Evolutionary conservation across 2,329 filamentous ascomycete species (phyloP), one percentile per base, ranked within the genome.

Genomic region (Xylariaceae sp.): DNA sequence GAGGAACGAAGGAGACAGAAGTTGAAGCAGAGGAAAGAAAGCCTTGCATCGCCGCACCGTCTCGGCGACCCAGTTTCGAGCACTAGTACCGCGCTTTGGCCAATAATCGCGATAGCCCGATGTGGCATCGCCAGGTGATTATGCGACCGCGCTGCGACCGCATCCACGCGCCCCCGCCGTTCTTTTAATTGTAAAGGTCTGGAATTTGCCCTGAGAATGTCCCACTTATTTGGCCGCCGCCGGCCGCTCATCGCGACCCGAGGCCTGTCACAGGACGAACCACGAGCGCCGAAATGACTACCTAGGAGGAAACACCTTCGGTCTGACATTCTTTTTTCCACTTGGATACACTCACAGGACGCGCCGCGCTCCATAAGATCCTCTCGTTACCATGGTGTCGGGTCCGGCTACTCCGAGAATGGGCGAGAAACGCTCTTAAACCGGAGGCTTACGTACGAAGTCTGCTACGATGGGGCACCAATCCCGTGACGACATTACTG

Each of bases 41-140:
- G 61, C 59, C 61, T 55, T 59, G 55, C 62, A 61, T 57, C 59
- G 62, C 62, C 63, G 56, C 61, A 62, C 39, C 34, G 21, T 16
- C 51, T 53, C 55, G 54, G 57, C 22, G 52, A 51, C 59, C 59
- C 58, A 40, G 52, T 47, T 43, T 39, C 47, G 47, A 51, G 41
- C 39, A 54, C 16, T 51, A 46, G 13, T 12, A 10, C 55, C 56
- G 55, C 55, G 63, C 59, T 63, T n/a, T 63, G 57, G 44, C 54
- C 60, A 58, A 57, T 53, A 63, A 55, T 59, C 53, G 53, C 53
- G 54, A 57, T 57, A 50, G 42, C 45, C 51, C 55, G 34, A 51
- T 54, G 48, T 19, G 36, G 48, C 29, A 49, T 51, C 32, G 47
- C 49, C 22, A 45, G 22, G 51, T 12, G 29, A 36, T 16, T 47